Percentiles rank a stretch among this genome's conserved stretches.
phyloP scores from a whole-genome alignment of 169 alveolate species.

The Cryptosporidium meleagridis region DNA sequence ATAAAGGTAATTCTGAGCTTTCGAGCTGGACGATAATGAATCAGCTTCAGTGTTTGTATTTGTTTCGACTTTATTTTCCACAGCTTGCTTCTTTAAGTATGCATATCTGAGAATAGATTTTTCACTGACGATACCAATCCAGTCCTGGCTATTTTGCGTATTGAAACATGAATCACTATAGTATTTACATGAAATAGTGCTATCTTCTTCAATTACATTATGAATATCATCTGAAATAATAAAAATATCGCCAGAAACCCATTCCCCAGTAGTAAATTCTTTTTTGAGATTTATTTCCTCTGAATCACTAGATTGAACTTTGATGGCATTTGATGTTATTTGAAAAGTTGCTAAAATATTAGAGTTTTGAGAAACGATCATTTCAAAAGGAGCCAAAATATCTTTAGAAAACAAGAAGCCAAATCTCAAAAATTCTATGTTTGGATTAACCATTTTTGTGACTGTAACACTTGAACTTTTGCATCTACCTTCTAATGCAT shows the following conservation, averaged over 20 bases:
- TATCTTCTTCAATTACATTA: background rate
- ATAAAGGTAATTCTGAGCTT: constrained; percentile 2
- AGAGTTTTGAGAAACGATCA: constrained; percentile 5
- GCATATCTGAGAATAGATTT: constrained; percentile 38
- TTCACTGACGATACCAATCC: constrained; percentile 24
- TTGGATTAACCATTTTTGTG: background rate
- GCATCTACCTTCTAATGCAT: constrained; percentile 1
- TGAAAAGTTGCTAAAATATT: background rate
- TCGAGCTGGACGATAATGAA: background rate
- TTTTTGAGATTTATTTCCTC: background rate
- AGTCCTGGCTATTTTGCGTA: background rate
- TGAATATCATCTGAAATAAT: constrained; percentile 18
- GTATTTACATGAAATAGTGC: constrained; percentile 5
- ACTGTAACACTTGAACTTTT: constrained; percentile 32
- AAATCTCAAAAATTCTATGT: constrained; percentile 26
- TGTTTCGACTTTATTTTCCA: background rate
- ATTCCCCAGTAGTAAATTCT: constrained; percentile 34
- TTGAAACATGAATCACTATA: constrained; percentile 14
- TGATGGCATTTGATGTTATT: background rate
- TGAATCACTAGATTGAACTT: background rate
- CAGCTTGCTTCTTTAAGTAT: constrained; percentile 14
- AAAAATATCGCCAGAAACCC: constrained; percentile 55
- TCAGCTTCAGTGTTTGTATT: background rate
- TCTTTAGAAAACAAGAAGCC: constrained; percentile 40
- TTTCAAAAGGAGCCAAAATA: background rate